Conservation (phyloP, 2,329 filamentous ascomycete species). For the Colletotrichum sp. region DNA sequence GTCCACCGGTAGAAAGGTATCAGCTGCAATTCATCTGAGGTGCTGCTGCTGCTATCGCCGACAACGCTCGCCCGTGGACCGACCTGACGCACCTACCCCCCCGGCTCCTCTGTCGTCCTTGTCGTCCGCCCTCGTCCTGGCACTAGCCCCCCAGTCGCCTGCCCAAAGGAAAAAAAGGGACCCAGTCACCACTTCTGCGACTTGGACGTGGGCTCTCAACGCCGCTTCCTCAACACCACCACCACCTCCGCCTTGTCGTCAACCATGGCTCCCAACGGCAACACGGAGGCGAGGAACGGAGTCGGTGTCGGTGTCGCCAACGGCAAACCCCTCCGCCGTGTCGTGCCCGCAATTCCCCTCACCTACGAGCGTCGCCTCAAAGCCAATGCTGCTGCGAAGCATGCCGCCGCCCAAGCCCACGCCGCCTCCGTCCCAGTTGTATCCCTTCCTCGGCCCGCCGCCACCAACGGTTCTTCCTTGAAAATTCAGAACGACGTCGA, state of each 20-base stretch:
- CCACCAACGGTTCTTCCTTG: slow-evolving; percentile 22
- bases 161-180: background rate
- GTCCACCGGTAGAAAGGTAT: background rate
- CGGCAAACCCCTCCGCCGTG: slow-evolving; percentile 27
- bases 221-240: slow-evolving; percentile 1
- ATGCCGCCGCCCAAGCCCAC: slow-evolving; percentile 31
- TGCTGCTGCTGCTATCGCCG: slow-evolving; percentile 3
- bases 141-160: background rate
- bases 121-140: background rate
- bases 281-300: slow-evolving; percentile 18
- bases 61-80: background rate
- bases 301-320: slow-evolving; percentile 10
- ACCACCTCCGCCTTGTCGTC: background rate
- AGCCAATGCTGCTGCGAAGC: slow-evolving; percentile 32
- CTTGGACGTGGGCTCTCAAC: slow-evolving; percentile 6
- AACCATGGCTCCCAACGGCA: slow-evolving; percentile 20
- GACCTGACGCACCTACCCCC: background rate
- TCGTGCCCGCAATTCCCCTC: slow-evolving; percentile 43
- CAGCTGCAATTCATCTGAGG: background rate
- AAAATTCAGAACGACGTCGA: slow-evolving; percentile 19
- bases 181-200: background rate
- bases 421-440: slow-evolving; percentile 12
- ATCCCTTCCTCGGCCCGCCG: slow-evolving; percentile 3
- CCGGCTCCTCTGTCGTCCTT: background rate
- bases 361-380: slow-evolving; percentile 35